Evolutionary conservation across 345 rosid species (phyloP), one percentile per base, ranked within the genome.

Genomic region (Linum usitatissimum): DNA sequence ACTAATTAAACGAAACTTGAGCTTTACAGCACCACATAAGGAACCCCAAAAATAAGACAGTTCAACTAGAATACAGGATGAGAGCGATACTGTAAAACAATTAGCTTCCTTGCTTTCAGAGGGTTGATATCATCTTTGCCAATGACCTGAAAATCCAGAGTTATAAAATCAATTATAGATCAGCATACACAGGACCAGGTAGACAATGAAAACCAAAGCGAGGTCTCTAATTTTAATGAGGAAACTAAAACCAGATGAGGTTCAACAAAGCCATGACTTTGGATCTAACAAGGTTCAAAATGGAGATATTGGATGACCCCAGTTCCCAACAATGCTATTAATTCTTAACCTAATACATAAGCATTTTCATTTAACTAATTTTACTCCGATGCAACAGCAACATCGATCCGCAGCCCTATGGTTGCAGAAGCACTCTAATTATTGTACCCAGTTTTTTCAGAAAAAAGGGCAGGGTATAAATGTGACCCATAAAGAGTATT

Each of bases 31-130:
- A 61, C 18, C 45, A 18, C 57, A 62, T n/a, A 53, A 23, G 36
- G 53, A 57, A 21, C 66, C 63, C 8, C 18, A 68, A 61, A 30
- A 53, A 23, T 48, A 56, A 58, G 30, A 64, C 0, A 9, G 36
- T 6, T 62, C 5, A 39, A 4, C 45, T 70, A 58, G 62, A 57
- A 57, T 51, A 15, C 6, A 71, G 64, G 54, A 15, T 36, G 34
- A 14, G 74, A 63, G 60, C 68, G 65, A 78, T 79, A 89, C 96
- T 78, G 84, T 57, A 76, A 65, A 72, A 64, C 70, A 61, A 90
- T 84, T 69, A 93, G 97, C 74, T 87, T 87, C 72, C 97, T 90
- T 63, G 81, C 67, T 84, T 87, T 87, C 18, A 93, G 87, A 65
- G 83, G 60, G 19, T 55, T 83, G 63, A 83, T 64, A 64, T 75